Evolutionary conservation across 176 grass and related monocot species (phyloP), one percentile per base, ranked within the genome.

Genomic region (Ananas comosus): DNA sequence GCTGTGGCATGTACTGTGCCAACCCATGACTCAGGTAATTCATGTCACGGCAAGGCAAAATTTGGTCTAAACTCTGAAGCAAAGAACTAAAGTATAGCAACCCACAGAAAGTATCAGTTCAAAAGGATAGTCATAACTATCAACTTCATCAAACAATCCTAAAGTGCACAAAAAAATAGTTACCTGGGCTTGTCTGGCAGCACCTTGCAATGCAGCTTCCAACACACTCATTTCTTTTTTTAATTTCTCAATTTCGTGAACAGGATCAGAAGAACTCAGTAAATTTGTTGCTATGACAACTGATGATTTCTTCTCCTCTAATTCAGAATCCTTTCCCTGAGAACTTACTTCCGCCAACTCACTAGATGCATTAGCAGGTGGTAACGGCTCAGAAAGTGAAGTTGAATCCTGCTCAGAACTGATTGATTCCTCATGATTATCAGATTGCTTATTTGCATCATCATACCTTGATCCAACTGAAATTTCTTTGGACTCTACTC

Each of bases 141-240:
- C 13, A 13, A 56, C 16, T 56, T 56, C 53, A 14, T 56, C 13
- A 56, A 56, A 14, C 53, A 14, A 56, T 57, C 14, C 13, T 17
- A 16, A 57, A 10, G 16, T 61, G 21, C 9, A 61, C 21, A 19
- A 61, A 9, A 61, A 11, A 18, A 10, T 61, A 10, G 28, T 74
- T 89, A 96, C 95, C 95, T 99, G 90, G 5, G 95, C 88, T 82
- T 99, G 95, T 77, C 95, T 99, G 75, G 95, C 95, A 77, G 95
- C 95, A 64, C 95, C 95, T 88, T 94, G 90, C 64, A 99, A 79
- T 88, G 95, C 95, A 86, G 95, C 85, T 75, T 99, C 95, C 95
- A 99, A 94, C 90, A 94, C 91, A 69, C 91, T 88, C 87, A 99
- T 91, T 77, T 99, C 90, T 68, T 76, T 69, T 74, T 80, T 94